phyloP scores from a whole-genome alignment of 1,139 yeast species.

The Debaryomyces subglobosus region DNA sequence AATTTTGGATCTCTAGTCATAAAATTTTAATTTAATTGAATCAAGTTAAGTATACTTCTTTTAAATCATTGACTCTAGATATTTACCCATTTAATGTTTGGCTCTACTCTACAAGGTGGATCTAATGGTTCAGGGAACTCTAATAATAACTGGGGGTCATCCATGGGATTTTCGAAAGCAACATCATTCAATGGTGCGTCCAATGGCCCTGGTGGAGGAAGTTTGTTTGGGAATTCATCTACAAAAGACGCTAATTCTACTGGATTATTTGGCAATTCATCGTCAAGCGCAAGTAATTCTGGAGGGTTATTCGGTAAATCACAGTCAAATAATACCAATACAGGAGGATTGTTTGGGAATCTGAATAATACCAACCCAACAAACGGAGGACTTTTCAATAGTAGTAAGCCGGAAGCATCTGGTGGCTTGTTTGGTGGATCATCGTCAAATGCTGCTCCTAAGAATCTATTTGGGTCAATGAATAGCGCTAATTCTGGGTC shows the following conservation, averaged over 20 bases:
- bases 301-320: conserved; percentile 20
- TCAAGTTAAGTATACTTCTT: background rate
- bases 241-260: conserved; percentile 13
- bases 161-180: conserved; percentile 29
- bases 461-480: background rate
- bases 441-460: conserved; percentile 10
- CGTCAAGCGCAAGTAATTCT: conserved; percentile 10
- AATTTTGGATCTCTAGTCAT: background rate
- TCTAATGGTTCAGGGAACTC: conserved; percentile 9
- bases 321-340: conserved; percentile 7
- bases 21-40: background rate
- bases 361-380: conserved; percentile 3
- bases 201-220: conserved; percentile 7
- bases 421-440: conserved; percentile 25
- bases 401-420: conserved; percentile 7
- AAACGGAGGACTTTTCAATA: conserved; percentile 15
- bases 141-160: conserved; percentile 27
- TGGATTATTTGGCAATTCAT: conserved; percentile 25
- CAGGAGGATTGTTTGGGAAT: conserved; percentile 17
- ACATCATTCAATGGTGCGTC: conserved; percentile 19
- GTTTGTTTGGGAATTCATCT: conserved; percentile 16
- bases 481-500: background rate
- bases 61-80: conserved; percentile 1
- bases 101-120: conserved; percentile 6
- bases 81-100: conserved; percentile 3